Base-by-base conservation (phyloP, 1,139 yeast species). In the Magnusiomyces magnusii region DNA sequence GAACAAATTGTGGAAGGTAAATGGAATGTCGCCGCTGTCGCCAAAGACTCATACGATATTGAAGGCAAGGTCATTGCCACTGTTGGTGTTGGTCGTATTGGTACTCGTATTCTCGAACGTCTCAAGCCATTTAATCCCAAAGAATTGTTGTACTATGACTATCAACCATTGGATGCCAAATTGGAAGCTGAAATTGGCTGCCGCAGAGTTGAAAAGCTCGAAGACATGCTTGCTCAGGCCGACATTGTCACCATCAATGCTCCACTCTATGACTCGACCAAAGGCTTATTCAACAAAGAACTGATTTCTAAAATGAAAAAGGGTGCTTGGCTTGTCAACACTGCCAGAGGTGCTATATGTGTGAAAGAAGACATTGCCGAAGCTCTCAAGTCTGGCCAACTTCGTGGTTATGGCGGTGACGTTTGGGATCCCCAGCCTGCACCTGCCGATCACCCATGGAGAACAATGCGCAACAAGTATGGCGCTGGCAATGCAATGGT, bases 401-500 rank as follows among this genome's bases (percentile, higher is more conserved):
- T 87, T 61, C 77, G 85, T 65, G 92, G 93, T 55, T 87, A 87
- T 69, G 93, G 92, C 67, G 95, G 95, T 67, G 95, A 87, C 71
- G 95, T 87, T 56, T 86, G 93, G 90, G 80, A 70, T 76, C 85
- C 85, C 36, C 95, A 87, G 75, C 95, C 95, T 51, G 89, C 95
- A 42, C 89, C 90, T 64, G 74, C 75, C 61, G 80, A 80, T 70
- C 91, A 86, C 69, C 91, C 92, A 63, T 87, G 95, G 95, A 79
- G 91, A 77, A 63, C 76, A 34, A 82, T 86, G 85, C 70, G 75
- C 58, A 85, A 85, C 78, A 75, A 79, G 65, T 80, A 77, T 65
- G 88, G 88, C 60, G 86, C 82, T 50, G 93, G 93, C 65, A 87
- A 87, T 68, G 93, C 93, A 61, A 86, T 87, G 93, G 85, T 90